Percentiles rank a stretch among this genome's conserved stretches.
Conservation (phyloP, 306 rosid genomes). For the Cucurbita moschata region DNA sequence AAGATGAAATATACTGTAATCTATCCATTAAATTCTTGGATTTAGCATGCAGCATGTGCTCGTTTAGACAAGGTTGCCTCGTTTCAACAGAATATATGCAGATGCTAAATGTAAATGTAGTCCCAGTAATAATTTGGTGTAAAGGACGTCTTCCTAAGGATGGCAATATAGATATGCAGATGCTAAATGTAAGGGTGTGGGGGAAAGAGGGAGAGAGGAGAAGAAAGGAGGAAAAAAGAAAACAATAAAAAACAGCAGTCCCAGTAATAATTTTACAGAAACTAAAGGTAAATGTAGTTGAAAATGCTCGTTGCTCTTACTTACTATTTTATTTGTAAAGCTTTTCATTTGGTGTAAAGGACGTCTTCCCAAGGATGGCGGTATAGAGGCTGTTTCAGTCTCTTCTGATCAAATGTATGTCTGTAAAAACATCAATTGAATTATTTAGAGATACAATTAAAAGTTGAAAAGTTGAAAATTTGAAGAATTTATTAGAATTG, state of each 20-base stretch:
- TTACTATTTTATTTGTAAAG: background rate
- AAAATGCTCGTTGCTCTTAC: background rate
- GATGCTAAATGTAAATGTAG: background rate
- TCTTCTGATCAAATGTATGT: conserved; percentile 96
- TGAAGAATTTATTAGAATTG: background rate
- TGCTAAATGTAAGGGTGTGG: background rate
- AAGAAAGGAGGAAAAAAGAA: background rate
- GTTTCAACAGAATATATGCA: background rate
- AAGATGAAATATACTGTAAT: background rate
- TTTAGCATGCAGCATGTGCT: background rate
- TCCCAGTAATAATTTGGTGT: no score
- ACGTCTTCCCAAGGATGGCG: conserved; percentile 99
- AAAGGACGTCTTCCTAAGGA: no score
- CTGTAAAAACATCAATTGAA: conserved; percentile 14
- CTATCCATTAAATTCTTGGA: background rate
- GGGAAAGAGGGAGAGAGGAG: background rate
- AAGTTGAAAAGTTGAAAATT: no score
- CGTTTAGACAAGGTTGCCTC: background rate
- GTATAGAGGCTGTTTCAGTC: conserved; percentile 92
- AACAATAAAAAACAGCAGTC: background rate
- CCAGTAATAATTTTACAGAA: background rate
- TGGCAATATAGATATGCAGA: background rate
- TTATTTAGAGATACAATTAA: no score
- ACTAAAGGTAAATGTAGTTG: background rate
- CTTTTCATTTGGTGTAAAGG: conserved; percentile 80